phyloP scores from a whole-genome alignment of 2,329 filamentous ascomycete genomes.

The Phyllosticta capitalensis region DNA sequence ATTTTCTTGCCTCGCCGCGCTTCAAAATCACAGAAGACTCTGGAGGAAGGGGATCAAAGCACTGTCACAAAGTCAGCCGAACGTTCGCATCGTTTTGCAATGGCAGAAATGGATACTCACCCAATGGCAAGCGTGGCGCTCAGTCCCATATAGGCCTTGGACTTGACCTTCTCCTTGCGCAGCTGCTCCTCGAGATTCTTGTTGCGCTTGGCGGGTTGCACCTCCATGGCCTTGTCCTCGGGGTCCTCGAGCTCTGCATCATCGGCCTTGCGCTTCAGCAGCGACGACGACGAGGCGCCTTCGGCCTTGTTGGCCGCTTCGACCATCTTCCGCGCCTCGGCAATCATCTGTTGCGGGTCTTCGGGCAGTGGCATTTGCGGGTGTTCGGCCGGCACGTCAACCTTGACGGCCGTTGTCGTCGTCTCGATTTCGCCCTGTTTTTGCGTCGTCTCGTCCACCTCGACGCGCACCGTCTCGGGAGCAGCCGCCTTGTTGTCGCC shows the following conservation, averaged over 20 bases:
- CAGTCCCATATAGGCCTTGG: slow-evolving; percentile 75
- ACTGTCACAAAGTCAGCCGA: neutral
- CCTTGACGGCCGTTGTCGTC: slow-evolving; percentile 62
- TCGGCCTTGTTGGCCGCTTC: slow-evolving; percentile 53
- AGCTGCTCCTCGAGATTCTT: slow-evolving; percentile 65
- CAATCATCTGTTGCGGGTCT: slow-evolving; percentile 74
- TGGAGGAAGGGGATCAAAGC: slow-evolving; percentile 10
- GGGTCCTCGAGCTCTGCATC: slow-evolving; percentile 46
- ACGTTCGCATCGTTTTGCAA: neutral
- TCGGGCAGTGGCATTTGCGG: slow-evolving; percentile 63
- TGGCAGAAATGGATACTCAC: slow-evolving; percentile 48
- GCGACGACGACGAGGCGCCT: slow-evolving; percentile 16
- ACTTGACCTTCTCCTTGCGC: slow-evolving; percentile 77
- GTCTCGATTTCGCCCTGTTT: slow-evolving; percentile 53
- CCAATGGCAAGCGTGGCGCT: slow-evolving; percentile 80
- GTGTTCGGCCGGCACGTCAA: slow-evolving; percentile 62
- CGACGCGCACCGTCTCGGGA: slow-evolving; percentile 52
- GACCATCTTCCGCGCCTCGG: slow-evolving; percentile 82
- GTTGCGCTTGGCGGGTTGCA: slow-evolving; percentile 59
- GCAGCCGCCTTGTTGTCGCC: slow-evolving; percentile 29
- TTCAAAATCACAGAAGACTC: slow-evolving; percentile 2
- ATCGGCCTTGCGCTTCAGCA: slow-evolving; percentile 34
- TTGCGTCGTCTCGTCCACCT: slow-evolving; percentile 56
- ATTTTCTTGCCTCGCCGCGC: no score
- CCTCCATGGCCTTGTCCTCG: slow-evolving; percentile 27